phyloP scores from a whole-genome alignment of 2,329 filamentous ascomycete species.

The Botrytis tulipae region DNA sequence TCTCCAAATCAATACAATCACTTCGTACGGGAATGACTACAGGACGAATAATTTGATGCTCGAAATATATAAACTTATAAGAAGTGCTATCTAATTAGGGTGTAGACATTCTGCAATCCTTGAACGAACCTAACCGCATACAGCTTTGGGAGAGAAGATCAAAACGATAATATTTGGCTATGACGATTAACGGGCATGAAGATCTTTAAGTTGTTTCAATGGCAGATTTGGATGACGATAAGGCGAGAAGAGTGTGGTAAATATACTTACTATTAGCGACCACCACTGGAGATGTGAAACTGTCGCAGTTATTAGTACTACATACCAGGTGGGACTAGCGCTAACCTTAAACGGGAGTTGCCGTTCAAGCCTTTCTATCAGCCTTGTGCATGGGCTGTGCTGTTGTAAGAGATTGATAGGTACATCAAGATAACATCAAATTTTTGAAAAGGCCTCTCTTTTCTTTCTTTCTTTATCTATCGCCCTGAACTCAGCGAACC shows the following conservation, averaged over 20 bases:
- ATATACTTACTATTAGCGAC: not conserved
- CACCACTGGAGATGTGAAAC: not conserved
- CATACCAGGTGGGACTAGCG: constrained; percentile 5
- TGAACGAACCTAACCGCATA: not conserved
- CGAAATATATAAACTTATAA: not conserved
- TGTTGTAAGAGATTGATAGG: not conserved
- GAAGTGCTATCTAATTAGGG: constrained; percentile 3
- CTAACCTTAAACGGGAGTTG: constrained; percentile 6
- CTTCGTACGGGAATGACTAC: not conserved
- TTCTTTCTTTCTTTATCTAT: not conserved
- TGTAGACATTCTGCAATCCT: not conserved
- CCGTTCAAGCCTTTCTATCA: not conserved
- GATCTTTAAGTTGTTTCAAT: not conserved
- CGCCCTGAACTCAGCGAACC: not conserved
- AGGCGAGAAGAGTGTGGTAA: not conserved
- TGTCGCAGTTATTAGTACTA: not conserved
- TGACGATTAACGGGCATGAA: not conserved
- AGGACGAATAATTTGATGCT: not conserved
- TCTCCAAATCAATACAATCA: constrained; percentile 4
- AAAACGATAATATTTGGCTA: not conserved
- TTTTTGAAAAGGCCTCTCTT: not conserved
- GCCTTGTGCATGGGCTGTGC: not conserved
- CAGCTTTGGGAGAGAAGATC: not conserved
- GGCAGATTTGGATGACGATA: not conserved
- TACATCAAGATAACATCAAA: constrained; percentile 1